Evolutionary conservation across 441 rosid species (phyloP).

Genomic region (Pelargonium cotyledonis): DNA sequence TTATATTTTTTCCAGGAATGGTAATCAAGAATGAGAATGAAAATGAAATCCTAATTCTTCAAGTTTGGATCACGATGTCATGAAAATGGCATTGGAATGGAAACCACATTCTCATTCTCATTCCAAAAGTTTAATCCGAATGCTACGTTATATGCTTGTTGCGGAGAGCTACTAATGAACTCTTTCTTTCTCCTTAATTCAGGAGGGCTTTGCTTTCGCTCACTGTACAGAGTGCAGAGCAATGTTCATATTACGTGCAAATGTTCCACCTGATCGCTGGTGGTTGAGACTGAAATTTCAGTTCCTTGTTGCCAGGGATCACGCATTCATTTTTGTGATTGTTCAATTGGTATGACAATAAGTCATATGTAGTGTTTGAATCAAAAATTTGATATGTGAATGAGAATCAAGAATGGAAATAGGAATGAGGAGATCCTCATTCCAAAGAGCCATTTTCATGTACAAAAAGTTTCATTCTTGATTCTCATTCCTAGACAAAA

Average conservation of each 20-base stretch:
- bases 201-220: slow-evolving; percentile 99
- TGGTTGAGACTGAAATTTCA: slow-evolving; percentile 98
- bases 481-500: no score
- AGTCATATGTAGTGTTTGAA: background rate
- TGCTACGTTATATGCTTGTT: slow-evolving; percentile 8
- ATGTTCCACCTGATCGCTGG: slow-evolving; percentile 98
- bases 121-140: no score
- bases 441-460: no score
- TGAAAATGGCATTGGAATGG: no score
- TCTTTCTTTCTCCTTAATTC: slow-evolving; percentile 28
- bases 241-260: slow-evolving; percentile 76
- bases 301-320: slow-evolving; percentile 95
- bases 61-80: background rate
- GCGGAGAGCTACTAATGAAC: slow-evolving; percentile 13
- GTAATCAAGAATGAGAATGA: no score
- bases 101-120: no score
- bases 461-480: no score
- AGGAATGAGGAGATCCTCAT: no score
- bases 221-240: slow-evolving; percentile 99
- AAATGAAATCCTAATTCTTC: no score
- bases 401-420: no score
- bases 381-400: no score
- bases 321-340: slow-evolving; percentile 78
- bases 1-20: no score
- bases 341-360: slow-evolving; percentile 77